Evolutionary conservation across 192 early-diverging fungal genomes (phyloP), one percentile per base, ranked within the genome.

Genomic region (Mortierella alpina): DNA sequence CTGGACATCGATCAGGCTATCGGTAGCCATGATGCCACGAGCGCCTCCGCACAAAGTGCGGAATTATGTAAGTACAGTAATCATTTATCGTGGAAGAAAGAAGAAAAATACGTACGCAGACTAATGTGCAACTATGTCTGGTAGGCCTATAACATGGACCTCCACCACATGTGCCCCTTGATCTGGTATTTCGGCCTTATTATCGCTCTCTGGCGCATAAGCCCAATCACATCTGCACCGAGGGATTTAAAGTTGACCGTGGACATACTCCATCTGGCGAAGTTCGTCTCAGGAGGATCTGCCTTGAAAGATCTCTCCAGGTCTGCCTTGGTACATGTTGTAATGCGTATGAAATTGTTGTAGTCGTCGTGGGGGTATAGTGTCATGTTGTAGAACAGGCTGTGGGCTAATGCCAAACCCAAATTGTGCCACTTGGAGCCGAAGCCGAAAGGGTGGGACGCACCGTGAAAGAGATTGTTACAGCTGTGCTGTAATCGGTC

Each of bases 341-440:
- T 66, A 22, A 54, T 44, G 52, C 39, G 63, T 3, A 74, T 74
- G 44, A 67, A 62, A 15, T 54, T 17, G 8, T 60, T 23, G 62
- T 49, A 49, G 6, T 48, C 1, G 18, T 53, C 41, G 9, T 13
- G 44, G 12, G 72, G 50, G 50, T 18, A 40, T 18, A 74, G 72
- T 20, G 72, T 74, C 72, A 74, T 74, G 72, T 74, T 74, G 55
- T 74, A 60, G 59, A 54, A 62, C n/a, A 66, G 51, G 15, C 64
- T 40, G 23, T 47, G 54, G 8, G 72, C 57, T 10, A 74, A 59
- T 8, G 50, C 72, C 58, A 74, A 12, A n/a, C 59, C 72, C 51
- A 62, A 14, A 15, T n/a, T 66, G 17, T 74, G 72, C 72, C 72
- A 74, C 14, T 17, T 31, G 41, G 72, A 42, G 46, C 59, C 72